Evolutionary conservation across 2,329 filamentous ascomycete species (phyloP).

Genomic region (Metarhizium guizhouense): DNA sequence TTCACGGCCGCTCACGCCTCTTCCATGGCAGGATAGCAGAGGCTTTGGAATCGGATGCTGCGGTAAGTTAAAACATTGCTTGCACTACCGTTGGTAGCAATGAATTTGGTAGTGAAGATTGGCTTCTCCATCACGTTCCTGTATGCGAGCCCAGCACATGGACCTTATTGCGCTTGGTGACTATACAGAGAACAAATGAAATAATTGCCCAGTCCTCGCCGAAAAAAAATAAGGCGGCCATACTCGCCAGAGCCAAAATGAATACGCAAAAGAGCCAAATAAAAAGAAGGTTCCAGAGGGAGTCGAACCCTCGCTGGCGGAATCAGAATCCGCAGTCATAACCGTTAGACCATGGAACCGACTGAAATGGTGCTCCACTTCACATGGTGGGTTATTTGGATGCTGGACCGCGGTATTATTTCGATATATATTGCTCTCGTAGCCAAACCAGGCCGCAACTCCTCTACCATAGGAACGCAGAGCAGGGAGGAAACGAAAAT

Average conservation of each 20-base stretch:
- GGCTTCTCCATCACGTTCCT: no score
- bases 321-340: slow-evolving; percentile 28
- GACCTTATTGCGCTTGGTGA: no score
- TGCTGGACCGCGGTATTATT: background rate
- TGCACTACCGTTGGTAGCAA: no score
- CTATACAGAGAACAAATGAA: background rate
- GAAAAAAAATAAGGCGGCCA: background rate
- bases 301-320: slow-evolving; percentile 29
- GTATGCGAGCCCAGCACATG: no score
- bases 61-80: background rate
- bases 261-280: background rate
- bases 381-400: slow-evolving; percentile 13
- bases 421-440: background rate
- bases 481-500: background rate
- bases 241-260: background rate
- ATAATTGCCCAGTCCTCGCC: background rate
- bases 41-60: background rate
- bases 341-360: slow-evolving; percentile 28
- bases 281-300: slow-evolving; percentile 23
- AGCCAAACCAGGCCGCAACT: no score
- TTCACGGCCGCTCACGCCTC: background rate
- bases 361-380: slow-evolving; percentile 15
- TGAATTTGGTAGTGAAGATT: no score
- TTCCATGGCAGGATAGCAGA: background rate
- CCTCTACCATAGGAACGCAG: background rate